These are phyloP conservation scores for Paraphoma sp. DNA, from an alignment of 2,329 filamentous ascomycete genomes.

Conservation along the genomic window DNA sequence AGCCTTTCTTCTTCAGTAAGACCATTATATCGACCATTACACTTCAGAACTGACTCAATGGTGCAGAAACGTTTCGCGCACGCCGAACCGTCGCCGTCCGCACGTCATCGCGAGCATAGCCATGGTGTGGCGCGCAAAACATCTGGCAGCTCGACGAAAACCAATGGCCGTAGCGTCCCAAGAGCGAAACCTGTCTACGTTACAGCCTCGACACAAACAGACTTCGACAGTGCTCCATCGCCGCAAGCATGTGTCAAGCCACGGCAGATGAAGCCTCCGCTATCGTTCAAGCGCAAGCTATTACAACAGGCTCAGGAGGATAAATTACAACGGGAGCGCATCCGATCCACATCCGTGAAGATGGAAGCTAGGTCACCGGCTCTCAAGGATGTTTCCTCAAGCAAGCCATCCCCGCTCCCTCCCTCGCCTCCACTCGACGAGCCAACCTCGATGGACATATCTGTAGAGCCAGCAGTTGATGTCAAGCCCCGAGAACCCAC, in stretches of 20 bases:
- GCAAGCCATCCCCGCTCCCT: constrained; percentile 39
- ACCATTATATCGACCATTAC: constrained; percentile 12
- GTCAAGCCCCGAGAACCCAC: constrained; percentile 27
- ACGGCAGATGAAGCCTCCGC: constrained; percentile 34
- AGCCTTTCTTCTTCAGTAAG: constrained; percentile 53
- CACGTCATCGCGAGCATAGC: constrained; percentile 43
- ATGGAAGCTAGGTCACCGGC: constrained; percentile 41
- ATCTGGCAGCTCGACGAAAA: constrained; percentile 50
- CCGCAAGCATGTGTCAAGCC: constrained; percentile 17
- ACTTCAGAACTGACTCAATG: constrained; percentile 26
- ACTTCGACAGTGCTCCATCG: constrained; percentile 18
- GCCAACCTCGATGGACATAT: constrained; percentile 34
- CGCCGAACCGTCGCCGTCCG: constrained; percentile 44
- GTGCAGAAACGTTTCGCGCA: constrained; percentile 47
- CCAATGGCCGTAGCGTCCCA: constrained; percentile 33
- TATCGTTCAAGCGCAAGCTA: constrained; percentile 47
- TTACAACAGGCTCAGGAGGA: constrained; percentile 48
- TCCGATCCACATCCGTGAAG: constrained; percentile 45
- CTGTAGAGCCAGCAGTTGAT: constrained; percentile 24
- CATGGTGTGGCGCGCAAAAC: constrained; percentile 44
- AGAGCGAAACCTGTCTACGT: constrained; percentile 43
- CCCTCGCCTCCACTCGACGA: constrained; percentile 33
- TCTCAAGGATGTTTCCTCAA: constrained; percentile 40
- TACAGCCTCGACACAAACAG: constrained; percentile 44
- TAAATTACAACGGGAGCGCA: constrained; percentile 45